A percentile compares a stretch with the other conserved stretches of the same genome.
Evolutionary conservation across 2,329 filamentous ascomycete genomes (phyloP).

Genomic region (Neopestalotiopsis sp.): DNA sequence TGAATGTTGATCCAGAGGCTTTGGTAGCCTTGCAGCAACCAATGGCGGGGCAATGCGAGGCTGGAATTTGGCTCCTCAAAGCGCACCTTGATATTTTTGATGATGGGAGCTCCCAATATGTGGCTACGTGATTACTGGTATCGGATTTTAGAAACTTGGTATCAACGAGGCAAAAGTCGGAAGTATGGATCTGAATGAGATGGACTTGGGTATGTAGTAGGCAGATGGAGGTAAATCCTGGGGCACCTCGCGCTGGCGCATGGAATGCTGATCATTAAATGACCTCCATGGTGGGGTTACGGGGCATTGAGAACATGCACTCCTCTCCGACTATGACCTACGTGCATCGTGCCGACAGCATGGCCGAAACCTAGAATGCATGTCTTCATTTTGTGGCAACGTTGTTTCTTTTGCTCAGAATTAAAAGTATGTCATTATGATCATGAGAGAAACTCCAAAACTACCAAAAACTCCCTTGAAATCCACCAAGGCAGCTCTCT

Average conservation of each 20-base stretch:
- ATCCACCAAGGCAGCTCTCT: not conserved
- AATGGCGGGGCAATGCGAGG: constrained; percentile 10
- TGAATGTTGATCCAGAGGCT: not conserved
- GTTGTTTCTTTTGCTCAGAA: not conserved
- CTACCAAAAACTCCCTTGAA: constrained; percentile 3
- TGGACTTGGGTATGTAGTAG: not conserved
- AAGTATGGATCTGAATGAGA: not conserved
- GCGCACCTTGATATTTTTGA: too few species aligned
- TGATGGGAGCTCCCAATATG: too few species aligned
- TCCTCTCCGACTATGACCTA: too few species aligned
- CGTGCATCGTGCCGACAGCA: not conserved
- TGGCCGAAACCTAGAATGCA: not conserved
- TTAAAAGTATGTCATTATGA: constrained; percentile 7
- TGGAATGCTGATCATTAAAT: not conserved
- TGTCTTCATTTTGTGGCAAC: not conserved
- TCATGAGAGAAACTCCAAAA: constrained; percentile 13
- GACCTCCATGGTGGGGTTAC: not conserved
- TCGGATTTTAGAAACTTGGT: not conserved
- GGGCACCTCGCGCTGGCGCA: not conserved
- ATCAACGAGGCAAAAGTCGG: not conserved
- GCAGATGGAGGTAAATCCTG: not conserved
- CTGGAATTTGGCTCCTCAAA: not conserved
- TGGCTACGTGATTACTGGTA: not conserved
- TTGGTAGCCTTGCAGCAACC: constrained; percentile 13
- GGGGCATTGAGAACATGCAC: not conserved